These are phyloP conservation scores for Byssochlamys sp. DNA, from an alignment of 2,329 filamentous ascomycete species.

Conservation along the genomic window DNA sequence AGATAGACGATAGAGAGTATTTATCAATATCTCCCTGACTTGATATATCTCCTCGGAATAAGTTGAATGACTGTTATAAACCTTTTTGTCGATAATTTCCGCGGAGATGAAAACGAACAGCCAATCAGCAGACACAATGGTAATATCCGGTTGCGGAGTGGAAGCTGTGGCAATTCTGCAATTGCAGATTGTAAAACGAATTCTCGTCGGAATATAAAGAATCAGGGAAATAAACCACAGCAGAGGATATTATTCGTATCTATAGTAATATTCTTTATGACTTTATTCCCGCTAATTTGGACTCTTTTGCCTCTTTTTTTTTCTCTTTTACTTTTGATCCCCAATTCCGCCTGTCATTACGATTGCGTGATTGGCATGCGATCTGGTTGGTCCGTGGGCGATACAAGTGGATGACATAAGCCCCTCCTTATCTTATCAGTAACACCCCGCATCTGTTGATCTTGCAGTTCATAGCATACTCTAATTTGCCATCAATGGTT, in stretches of 20 bases:
- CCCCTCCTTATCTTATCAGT: not conserved
- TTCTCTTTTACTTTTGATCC: not conserved
- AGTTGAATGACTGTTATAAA: not conserved
- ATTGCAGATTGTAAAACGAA: not conserved
- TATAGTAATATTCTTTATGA: not conserved
- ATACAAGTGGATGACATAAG: not conserved
- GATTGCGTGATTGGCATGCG: not conserved
- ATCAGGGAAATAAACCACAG: not conserved
- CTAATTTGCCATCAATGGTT: too few species aligned
- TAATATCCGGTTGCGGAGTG: not conserved
- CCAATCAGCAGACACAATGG: not conserved
- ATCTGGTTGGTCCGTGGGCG: not conserved
- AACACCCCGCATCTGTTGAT: not conserved
- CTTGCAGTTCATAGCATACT: too few species aligned
- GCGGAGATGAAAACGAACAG: not conserved
- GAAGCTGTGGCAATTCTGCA: not conserved
- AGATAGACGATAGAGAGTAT: not conserved
- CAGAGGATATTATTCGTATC: not conserved
- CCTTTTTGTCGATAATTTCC: not conserved
- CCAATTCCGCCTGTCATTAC: not conserved
- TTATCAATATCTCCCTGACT: not conserved
- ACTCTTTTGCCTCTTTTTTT: not conserved
- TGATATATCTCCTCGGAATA: not conserved
- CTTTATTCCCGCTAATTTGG: not conserved
- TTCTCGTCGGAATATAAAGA: not conserved